These are phyloP conservation scores for Chlorella sorokiniana DNA, from an alignment of 139 green algal species.

Conservation along the genomic window DNA sequence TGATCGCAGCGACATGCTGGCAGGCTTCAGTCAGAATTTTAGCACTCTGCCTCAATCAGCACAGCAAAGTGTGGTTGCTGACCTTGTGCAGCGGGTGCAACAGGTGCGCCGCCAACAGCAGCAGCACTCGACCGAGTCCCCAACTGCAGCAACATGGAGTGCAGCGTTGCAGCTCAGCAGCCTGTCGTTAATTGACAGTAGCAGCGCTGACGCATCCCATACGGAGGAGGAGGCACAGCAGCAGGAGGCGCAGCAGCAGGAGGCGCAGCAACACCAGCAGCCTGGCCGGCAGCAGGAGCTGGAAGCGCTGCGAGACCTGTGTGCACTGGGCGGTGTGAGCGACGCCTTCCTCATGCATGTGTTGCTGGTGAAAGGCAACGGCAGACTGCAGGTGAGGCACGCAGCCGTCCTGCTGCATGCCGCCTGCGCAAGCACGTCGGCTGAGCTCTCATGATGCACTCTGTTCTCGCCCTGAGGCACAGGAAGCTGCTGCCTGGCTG, in stretches of 20 bases:
- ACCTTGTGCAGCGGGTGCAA: not conserved
- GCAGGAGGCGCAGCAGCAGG: not conserved
- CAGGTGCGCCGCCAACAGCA: not conserved
- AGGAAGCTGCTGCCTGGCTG: constrained; percentile 27
- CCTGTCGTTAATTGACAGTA: not conserved
- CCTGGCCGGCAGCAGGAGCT: not conserved
- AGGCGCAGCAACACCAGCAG: not conserved
- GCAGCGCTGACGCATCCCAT: not conserved
- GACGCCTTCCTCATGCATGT: constrained; percentile 10
- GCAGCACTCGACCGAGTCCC: not conserved
- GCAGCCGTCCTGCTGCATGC: not conserved
- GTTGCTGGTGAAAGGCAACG: not conserved
- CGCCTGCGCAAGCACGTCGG: not conserved
- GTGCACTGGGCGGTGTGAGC: not conserved
- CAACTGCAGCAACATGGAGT: not conserved
- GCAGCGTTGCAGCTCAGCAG: not conserved
- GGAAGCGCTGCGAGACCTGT: constrained; percentile 5
- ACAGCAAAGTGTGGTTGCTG: not conserved
- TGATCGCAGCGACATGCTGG: constrained; percentile 12
- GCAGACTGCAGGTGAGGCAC: not conserved
- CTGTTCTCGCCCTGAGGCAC: not conserved
- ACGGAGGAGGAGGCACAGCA: not conserved
- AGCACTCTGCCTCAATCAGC: not conserved
- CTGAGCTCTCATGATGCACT: not conserved
- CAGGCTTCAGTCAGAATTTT: constrained; percentile 12